Conservation (phyloP, 148 eudicot genomes). For the Silene conica region DNA sequence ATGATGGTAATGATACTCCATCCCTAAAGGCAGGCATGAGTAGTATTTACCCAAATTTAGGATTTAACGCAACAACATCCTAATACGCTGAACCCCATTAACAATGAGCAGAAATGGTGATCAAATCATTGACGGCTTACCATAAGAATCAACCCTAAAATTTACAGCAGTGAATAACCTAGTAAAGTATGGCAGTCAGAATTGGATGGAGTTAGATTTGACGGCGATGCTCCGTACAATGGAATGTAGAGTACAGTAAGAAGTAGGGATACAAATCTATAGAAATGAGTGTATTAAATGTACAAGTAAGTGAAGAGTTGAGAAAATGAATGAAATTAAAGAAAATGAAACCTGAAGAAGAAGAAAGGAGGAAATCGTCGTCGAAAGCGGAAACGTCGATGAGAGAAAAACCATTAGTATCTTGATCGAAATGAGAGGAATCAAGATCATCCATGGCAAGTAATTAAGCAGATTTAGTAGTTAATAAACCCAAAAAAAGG, state of each 20-base stretch:
- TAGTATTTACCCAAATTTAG: neutral
- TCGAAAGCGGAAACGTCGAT: slow-evolving; percentile 30
- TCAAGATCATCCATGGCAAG: slow-evolving; percentile 24
- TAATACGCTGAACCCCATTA: neutral
- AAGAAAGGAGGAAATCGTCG: slow-evolving; percentile 34
- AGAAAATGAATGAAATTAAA: neutral
- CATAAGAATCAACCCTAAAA: neutral
- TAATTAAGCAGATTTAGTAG: no score
- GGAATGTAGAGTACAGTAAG: no score
- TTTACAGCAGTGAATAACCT: neutral
- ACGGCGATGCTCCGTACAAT: no score
- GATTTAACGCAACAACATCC: neutral
- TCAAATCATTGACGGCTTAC: neutral
- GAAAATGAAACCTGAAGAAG: slow-evolving; percentile 24
- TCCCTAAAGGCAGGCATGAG: neutral
- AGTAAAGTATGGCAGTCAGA: neutral
- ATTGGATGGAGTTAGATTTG: neutral
- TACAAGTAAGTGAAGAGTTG: neutral
- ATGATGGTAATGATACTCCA: no score
- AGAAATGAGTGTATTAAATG: neutral
- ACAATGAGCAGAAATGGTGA: neutral
- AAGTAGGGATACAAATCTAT: slow-evolving; percentile 13
- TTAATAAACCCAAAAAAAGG: no score
- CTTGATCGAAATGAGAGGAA: slow-evolving; percentile 7
- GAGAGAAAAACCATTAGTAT: slow-evolving; percentile 30